Percentiles rank a stretch among this genome's conserved stretches.
phyloP scores from a whole-genome alignment of 768 basidiomycete species.

The Dioszegia crocea region DNA sequence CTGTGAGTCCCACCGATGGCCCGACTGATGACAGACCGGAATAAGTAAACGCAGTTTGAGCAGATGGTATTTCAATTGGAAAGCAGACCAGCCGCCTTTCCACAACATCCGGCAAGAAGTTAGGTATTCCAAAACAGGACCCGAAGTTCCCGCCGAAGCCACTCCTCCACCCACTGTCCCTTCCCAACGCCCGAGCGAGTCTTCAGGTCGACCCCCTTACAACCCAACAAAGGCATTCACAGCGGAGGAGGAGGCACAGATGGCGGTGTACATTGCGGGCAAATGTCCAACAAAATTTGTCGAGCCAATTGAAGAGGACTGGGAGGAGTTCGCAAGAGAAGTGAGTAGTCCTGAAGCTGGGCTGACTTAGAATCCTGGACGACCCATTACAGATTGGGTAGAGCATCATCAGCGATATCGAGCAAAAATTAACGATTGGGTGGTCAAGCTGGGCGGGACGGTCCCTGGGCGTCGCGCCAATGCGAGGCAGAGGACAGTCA shows the following conservation, averaged over 20 bases:
- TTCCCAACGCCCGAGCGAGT: background rate
- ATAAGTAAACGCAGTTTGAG: background rate
- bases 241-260: slow-evolving; percentile 13
- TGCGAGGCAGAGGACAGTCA: background rate
- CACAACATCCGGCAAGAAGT: background rate
- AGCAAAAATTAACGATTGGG: slow-evolving; percentile 12
- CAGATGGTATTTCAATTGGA: background rate
- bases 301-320: background rate
- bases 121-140: background rate
- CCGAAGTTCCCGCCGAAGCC: background rate
- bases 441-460: slow-evolving; percentile 1
- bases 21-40: background rate
- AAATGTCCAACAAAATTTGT: slow-evolving; percentile 9
- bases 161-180: background rate
- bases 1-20: background rate
- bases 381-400: slow-evolving; percentile 4
- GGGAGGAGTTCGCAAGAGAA: slow-evolving; percentile 10
- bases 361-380: slow-evolving; percentile 8
- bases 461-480: background rate
- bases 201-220: background rate
- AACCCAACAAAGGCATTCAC: slow-evolving; percentile 7
- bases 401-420: slow-evolving; percentile 12
- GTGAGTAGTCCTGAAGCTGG: slow-evolving; percentile 3
- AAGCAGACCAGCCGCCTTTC: background rate
- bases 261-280: slow-evolving; percentile 18